Evolutionary conservation across 2,329 filamentous ascomycete genomes (phyloP).

Genomic region (Claviceps sp.): DNA sequence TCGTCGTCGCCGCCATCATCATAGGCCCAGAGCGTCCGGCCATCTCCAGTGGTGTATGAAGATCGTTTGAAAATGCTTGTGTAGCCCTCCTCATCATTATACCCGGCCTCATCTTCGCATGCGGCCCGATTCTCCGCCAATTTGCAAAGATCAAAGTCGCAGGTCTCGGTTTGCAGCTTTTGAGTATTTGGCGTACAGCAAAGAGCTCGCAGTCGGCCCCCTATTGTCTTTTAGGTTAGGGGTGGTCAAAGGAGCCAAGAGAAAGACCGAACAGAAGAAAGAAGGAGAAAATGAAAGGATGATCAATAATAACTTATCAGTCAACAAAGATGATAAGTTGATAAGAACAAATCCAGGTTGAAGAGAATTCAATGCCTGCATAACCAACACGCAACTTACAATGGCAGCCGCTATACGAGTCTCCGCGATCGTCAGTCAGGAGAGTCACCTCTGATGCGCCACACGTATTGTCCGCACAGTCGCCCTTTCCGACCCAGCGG

Average conservation of each 20-base stretch:
- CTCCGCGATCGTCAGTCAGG: background rate
- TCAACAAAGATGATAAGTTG: no score
- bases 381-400: no score
- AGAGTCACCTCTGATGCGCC: background rate
- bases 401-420: background rate
- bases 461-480: conserved; percentile 1
- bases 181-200: background rate
- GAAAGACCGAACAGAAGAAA: no score
- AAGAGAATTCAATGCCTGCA: no score
- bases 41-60: background rate
- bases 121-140: background rate
- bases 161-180: background rate
- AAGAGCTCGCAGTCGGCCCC: background rate
- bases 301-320: no score
- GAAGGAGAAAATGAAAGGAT: no score
- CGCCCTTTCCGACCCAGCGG: background rate
- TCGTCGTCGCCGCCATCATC: background rate
- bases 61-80: background rate
- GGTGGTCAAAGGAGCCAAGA: background rate
- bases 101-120: background rate
- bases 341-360: no score
- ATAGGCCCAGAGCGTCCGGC: background rate
- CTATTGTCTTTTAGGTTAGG: background rate
- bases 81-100: background rate
- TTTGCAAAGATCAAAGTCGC: background rate